Evolutionary conservation across 2,329 filamentous ascomycete species (phyloP).

Genomic region (Didymella keratinophila): DNA sequence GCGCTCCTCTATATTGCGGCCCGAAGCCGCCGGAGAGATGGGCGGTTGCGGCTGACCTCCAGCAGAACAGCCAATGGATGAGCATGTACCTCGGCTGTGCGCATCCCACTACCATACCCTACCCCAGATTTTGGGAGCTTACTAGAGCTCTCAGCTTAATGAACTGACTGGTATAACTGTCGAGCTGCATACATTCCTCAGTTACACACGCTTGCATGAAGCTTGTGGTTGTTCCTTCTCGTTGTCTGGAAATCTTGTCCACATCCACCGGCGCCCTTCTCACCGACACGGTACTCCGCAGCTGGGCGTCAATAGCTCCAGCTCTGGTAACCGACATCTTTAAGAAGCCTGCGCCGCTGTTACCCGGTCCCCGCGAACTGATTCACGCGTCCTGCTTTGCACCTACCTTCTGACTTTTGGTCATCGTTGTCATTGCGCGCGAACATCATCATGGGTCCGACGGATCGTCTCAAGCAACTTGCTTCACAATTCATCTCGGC

Average conservation of each 20-base stretch:
- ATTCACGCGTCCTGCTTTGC: neutral
- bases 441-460: constrained; percentile 21
- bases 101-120: constrained; percentile 25
- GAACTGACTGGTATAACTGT: neutral
- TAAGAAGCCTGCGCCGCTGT: constrained; percentile 15
- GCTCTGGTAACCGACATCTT: constrained; percentile 8
- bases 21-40: constrained; percentile 21
- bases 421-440: neutral
- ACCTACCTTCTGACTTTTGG: neutral
- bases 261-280: constrained; percentile 12
- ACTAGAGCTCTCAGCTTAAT: neutral
- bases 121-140: constrained; percentile 31
- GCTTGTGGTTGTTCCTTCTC: neutral
- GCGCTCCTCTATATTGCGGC: constrained; percentile 3
- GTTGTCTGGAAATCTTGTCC: neutral
- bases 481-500: constrained; percentile 49
- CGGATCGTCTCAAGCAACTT: constrained; percentile 47
- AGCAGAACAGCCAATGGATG: constrained; percentile 24
- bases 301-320: constrained; percentile 24
- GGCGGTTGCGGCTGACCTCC: constrained; percentile 6
- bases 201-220: neutral
- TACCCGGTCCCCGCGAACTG: neutral
- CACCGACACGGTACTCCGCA: constrained; percentile 26
- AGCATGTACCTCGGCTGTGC: constrained; percentile 41
- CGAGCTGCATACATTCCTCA: neutral